Base-by-base conservation (phyloP, 2,329 filamentous ascomycete genomes). In the Sclerotinia subarctica region DNA sequence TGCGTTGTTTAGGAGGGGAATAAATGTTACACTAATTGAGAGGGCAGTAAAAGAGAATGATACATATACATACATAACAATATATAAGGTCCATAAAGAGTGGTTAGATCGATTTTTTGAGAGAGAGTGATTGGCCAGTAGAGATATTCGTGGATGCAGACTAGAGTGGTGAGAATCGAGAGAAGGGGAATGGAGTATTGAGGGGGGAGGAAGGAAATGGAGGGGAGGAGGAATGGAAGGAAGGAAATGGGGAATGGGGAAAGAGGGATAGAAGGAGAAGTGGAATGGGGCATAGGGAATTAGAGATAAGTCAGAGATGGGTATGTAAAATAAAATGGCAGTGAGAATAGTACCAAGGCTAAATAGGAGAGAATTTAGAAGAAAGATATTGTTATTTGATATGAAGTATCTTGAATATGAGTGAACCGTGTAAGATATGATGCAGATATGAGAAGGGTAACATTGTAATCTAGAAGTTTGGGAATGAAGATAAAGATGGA, bases 111-210 rank as follows among this genome's bases (percentile, higher is more conserved):
- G 32, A 80, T 74, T 73, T 86, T 87, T 72, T 86, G 79, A 2
- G 73, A 75, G 1, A 75, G 70, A 0, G 79, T 78, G 42, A 83
- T 79, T 58, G 77, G 75, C 86, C 88, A 91, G 70, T 80, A 81
- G 77, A 84, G 78, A 72, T 85, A 86, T 68, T 90, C 88, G 2
- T 83, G 81, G 57, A 90, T 81, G 73, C 88, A 91, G 0, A 86
- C 85, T 53, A 85, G 73, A 0, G 88, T 90, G 1, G 88, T 89
- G 67, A 90, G 70, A 47, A n/a, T n/a, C n/a, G n/a, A n/a, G n/a
- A n/a, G n/a, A n/a, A n/a, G n/a, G n/a, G n/a, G n/a, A n/a, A n/a
- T n/a, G n/a, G n/a, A n/a, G n/a, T n/a, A n/a, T n/a, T n/a, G n/a
- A 21, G 42, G 24, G 17, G 35, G 29, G 11, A 19, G 6, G 19